Conservation (phyloP, 2,329 filamentous ascomycete genomes). For the Aspergillus glaucus region DNA sequence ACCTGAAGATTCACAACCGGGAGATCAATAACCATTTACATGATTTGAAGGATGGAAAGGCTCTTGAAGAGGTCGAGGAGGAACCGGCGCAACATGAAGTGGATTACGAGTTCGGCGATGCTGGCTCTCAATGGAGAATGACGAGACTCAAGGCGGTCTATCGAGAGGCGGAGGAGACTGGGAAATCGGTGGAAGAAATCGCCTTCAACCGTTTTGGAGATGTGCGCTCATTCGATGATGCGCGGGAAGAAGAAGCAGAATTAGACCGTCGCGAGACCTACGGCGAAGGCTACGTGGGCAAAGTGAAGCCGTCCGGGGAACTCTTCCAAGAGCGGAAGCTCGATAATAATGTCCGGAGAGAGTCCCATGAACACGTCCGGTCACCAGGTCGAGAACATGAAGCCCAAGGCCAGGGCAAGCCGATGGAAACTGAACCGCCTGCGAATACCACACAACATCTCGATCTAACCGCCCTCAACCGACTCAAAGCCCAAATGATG, state of each 20-base stretch:
- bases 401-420: slow-evolving; percentile 47
- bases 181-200: slow-evolving; percentile 69
- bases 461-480: slow-evolving; percentile 77
- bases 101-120: slow-evolving; percentile 80
- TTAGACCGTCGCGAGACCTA: slow-evolving; percentile 76
- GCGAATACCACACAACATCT: slow-evolving; percentile 48
- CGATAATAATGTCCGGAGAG: slow-evolving; percentile 47
- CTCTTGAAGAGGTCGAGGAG: slow-evolving; percentile 47
- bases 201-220: slow-evolving; percentile 76
- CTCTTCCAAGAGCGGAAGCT: slow-evolving; percentile 71
- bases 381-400: slow-evolving; percentile 32
- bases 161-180: slow-evolving; percentile 66
- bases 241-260: slow-evolving; percentile 87
- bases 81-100: slow-evolving; percentile 57
- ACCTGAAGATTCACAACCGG: slow-evolving; percentile 67
- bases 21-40: slow-evolving; percentile 72
- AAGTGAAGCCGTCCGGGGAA: slow-evolving; percentile 82
- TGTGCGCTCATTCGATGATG: slow-evolving; percentile 81
- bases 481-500: slow-evolving; percentile 89
- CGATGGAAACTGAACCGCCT: slow-evolving; percentile 52
- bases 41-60: slow-evolving; percentile 54
- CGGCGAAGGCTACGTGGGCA: slow-evolving; percentile 75
- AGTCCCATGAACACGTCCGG: slow-evolving; percentile 20
- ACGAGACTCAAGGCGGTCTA: slow-evolving; percentile 86
- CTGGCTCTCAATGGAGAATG: slow-evolving; percentile 92